Conservation (phyloP, 305 asterid species). For the Rubia balearica region DNA sequence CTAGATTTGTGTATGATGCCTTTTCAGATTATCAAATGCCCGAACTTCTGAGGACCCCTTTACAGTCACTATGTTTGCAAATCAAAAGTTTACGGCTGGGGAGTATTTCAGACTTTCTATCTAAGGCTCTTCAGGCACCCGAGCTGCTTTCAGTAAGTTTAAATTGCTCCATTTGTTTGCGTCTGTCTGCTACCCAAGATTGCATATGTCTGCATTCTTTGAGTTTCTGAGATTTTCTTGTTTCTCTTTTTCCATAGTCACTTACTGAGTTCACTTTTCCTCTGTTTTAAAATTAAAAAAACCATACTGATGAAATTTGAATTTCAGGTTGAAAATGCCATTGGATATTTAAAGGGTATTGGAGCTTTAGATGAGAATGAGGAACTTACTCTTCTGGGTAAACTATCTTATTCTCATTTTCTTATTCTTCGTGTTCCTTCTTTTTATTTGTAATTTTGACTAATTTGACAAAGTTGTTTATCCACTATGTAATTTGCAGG, state of each 20-base stretch:
- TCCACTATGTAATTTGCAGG: conserved; percentile 42
- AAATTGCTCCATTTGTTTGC: background rate
- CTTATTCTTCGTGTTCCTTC: conserved; percentile 1
- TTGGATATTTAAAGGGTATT: conserved; percentile 75
- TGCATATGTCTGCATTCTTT: background rate
- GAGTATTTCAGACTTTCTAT: conserved; percentile 74
- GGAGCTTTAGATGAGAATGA: conserved; percentile 92
- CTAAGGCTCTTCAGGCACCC: conserved; percentile 90
- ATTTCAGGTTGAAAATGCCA: conserved; percentile 88
- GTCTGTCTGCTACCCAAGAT: background rate
- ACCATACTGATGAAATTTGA: conserved; percentile 16
- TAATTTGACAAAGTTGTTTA: conserved; percentile 10
- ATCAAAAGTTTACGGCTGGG: conserved; percentile 91
- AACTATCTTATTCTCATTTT: conserved; percentile 13
- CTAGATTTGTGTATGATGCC: conserved; percentile 74
- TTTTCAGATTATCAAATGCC: conserved; percentile 94
- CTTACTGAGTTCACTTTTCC: background rate
- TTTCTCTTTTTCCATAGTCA: conserved; percentile 4
- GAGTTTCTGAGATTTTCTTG: background rate
- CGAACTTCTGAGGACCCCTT: conserved; percentile 90
- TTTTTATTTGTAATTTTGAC: conserved; percentile 9
- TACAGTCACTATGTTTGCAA: conserved; percentile 94
- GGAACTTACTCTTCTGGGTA: conserved; percentile 79
- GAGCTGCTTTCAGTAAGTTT: conserved; percentile 79
- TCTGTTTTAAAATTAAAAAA: too few species aligned